phyloP scores from a whole-genome alignment of 306 rosid genomes.

The Ochetophila trinervis region DNA sequence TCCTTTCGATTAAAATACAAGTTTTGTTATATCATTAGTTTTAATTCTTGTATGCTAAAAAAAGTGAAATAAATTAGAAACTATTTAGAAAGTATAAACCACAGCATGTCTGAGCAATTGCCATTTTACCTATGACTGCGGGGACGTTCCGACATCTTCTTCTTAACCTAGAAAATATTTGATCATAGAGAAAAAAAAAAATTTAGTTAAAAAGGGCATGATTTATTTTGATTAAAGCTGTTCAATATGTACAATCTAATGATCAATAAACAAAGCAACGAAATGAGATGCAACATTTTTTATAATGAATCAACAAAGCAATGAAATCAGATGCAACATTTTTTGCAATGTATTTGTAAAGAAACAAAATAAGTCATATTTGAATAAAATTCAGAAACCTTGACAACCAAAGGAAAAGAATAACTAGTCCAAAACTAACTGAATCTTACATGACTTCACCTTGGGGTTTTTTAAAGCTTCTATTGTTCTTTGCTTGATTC shows the following conservation, averaged over 20 bases:
- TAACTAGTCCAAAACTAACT: conserved; percentile 31
- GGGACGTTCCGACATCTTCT: conserved; percentile 68
- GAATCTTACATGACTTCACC: conserved; percentile 86
- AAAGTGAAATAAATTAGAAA: not conserved
- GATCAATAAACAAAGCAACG: conserved; percentile 6
- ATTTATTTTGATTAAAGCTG: conserved; percentile 3
- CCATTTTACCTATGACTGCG: conserved; percentile 60
- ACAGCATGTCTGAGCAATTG: not conserved
- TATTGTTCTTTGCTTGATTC: conserved; percentile 63
- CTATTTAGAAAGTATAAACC: not conserved
- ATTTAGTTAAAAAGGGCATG: not conserved
- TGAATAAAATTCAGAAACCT: not conserved
- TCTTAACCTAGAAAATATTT: conserved; percentile 58
- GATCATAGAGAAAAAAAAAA: conserved; percentile 4
- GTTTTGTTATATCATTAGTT: not conserved
- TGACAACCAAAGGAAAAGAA: not conserved
- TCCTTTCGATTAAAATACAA: not conserved
- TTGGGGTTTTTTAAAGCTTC: conserved; percentile 85
- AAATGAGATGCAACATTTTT: conserved; percentile 6
- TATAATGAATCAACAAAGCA: conserved; percentile 1
- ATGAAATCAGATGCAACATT: conserved; percentile 6
- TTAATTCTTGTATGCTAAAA: too few species aligned
- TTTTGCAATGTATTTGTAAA: not conserved
- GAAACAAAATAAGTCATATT: conserved; percentile 8
- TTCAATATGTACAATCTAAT: conserved; percentile 8